Conservation (phyloP, 2,329 filamentous ascomycete genomes). For the Penicillium sp. region DNA sequence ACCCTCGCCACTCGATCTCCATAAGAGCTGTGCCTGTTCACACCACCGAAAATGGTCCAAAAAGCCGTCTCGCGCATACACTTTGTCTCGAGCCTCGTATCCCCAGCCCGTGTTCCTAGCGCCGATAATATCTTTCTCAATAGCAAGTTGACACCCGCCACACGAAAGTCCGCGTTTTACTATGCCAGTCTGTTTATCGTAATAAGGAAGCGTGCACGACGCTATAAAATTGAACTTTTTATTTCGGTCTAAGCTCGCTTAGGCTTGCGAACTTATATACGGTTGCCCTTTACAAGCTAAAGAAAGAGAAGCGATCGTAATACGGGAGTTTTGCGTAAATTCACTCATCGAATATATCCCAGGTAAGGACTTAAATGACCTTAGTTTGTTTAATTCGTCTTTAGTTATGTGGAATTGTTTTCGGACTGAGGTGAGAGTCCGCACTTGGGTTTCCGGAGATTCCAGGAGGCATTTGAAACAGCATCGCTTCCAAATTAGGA, state of each 20-base stretch:
- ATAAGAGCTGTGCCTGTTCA: conserved; percentile 10
- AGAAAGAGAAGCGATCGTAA: conserved; percentile 13
- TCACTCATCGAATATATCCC: conserved; percentile 16
- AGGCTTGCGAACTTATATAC: not conserved
- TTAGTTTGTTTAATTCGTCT: conserved; percentile 7
- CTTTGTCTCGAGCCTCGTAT: conserved; percentile 13
- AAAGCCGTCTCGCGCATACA: conserved; percentile 8
- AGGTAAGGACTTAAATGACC: conserved; percentile 11
- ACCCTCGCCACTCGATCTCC: conserved; percentile 14
- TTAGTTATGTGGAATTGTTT: conserved; percentile 8
- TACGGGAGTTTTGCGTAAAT: conserved; percentile 7
- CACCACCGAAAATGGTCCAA: conserved; percentile 7
- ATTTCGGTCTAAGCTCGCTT: conserved; percentile 5
- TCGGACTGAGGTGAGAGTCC: conserved; percentile 11
- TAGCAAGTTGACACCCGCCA: conserved; percentile 13
- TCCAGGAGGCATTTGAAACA: conserved; percentile 11
- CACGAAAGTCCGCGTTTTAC: conserved; percentile 10
- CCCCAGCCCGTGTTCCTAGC: not conserved
- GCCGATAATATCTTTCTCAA: conserved; percentile 12
- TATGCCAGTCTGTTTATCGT: conserved; percentile 9
- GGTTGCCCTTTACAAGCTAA: conserved; percentile 8
- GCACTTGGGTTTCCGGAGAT: conserved; percentile 11
- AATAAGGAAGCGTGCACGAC: conserved; percentile 15
- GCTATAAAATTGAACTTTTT: conserved; percentile 16
- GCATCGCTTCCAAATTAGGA: conserved; percentile 7